Conservation (phyloP, 306 rosid genomes). For the Corylus heterophylla region DNA sequence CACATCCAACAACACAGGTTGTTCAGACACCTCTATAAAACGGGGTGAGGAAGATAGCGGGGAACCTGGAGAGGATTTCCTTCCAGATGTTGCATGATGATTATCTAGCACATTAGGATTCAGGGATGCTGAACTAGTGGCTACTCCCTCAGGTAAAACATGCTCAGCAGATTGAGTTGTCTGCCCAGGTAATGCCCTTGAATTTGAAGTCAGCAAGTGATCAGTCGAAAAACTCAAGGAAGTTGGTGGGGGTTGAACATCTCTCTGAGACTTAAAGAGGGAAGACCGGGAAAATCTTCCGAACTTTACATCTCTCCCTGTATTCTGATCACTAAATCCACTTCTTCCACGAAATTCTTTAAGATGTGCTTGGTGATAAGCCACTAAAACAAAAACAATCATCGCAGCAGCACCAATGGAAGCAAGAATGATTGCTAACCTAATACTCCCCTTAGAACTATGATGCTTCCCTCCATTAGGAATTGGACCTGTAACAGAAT, state of each 20-base stretch:
- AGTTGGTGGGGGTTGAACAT: slow-evolving; percentile 61
- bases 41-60: slow-evolving; percentile 83
- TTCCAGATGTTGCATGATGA: slow-evolving; percentile 73
- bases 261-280: slow-evolving; percentile 70
- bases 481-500: slow-evolving; percentile 49
- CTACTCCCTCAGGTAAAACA: slow-evolving; percentile 51
- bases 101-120: slow-evolving; percentile 65
- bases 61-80: slow-evolving; percentile 77
- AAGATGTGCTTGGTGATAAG: slow-evolving; percentile 73
- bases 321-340: slow-evolving; percentile 55
- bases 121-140: slow-evolving; percentile 60
- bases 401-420: slow-evolving; percentile 85
- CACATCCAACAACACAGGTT: slow-evolving; percentile 82
- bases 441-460: slow-evolving; percentile 65
- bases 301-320: slow-evolving; percentile 68
- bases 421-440: slow-evolving; percentile 90
- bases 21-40: slow-evolving; percentile 70
- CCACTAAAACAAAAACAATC: slow-evolving; percentile 87
- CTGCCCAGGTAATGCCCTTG: slow-evolving; percentile 77
- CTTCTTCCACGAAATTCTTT: slow-evolving; percentile 80
- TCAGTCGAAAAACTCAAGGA: slow-evolving; percentile 87
- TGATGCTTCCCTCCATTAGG: slow-evolving; percentile 35
- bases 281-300: slow-evolving; percentile 70
- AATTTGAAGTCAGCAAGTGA: slow-evolving; percentile 76
- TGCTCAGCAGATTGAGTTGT: slow-evolving; percentile 71